A percentile compares a stretch with the other conserved stretches of the same genome.
Conservation (phyloP, 441 rosid genomes). For the Brassica hybrid region DNA sequence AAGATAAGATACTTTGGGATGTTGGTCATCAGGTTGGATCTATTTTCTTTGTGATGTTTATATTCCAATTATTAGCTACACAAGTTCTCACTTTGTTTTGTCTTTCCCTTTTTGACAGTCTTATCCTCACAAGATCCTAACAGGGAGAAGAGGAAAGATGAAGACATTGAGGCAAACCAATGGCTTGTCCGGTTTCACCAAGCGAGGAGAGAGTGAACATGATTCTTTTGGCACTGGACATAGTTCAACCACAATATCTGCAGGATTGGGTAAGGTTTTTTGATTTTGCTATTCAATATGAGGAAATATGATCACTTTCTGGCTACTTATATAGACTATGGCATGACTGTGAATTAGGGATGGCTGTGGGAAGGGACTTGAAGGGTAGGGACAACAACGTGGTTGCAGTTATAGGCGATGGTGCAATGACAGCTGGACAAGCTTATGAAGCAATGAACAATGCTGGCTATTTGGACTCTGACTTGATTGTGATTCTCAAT, state of each 20-base stretch:
- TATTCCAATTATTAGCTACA: not conserved
- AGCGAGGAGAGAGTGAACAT: conserved; percentile 76
- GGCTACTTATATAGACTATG: not conserved
- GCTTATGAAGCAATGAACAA: conserved; percentile 95
- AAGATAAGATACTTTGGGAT: conserved; percentile 82
- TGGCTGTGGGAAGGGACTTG: conserved; percentile 88
- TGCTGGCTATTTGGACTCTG: conserved; percentile 86
- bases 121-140: conserved; percentile 87
- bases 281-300: not conserved
- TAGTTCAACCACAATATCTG: conserved; percentile 83
- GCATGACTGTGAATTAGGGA: conserved; percentile 53
- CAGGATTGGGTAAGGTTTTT: conserved; percentile 59
- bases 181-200: conserved; percentile 80
- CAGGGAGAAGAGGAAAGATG: conserved; percentile 89
- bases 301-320: not conserved
- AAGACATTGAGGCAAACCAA: conserved; percentile 78
- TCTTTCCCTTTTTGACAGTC: conserved; percentile 46
- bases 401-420: conserved; percentile 81
- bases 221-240: conserved; percentile 89
- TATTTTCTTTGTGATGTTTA: not conserved
- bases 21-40: conserved; percentile 82
- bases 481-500: conserved; percentile 86
- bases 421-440: conserved; percentile 96
- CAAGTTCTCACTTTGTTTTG: not conserved
- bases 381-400: conserved; percentile 69